Conservation (phyloP, 305 asterid genomes). For the Rubia balearica region DNA sequence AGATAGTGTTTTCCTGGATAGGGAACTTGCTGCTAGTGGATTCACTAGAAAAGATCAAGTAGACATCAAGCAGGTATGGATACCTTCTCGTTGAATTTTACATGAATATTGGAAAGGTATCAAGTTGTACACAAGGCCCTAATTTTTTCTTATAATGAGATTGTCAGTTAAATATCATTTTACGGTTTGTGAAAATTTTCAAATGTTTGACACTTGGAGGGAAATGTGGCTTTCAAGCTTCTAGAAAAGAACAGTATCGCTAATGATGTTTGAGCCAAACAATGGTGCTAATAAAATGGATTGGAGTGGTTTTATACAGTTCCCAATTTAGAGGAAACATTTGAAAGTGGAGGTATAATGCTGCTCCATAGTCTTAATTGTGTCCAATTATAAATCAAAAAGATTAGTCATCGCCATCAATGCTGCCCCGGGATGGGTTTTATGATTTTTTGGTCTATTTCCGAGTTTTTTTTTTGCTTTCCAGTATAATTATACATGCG, state of each 20-base stretch:
- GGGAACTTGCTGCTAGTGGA: constrained; percentile 93
- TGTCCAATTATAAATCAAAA: background rate
- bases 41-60: constrained; percentile 74
- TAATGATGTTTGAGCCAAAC: background rate
- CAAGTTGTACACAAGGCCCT: background rate
- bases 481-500: background rate
- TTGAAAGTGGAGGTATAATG: background rate
- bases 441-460: background rate
- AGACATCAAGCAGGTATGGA: constrained; percentile 64
- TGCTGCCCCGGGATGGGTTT: background rate
- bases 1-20: constrained; percentile 67
- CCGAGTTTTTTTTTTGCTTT: background rate
- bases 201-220: background rate
- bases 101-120: background rate
- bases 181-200: background rate
- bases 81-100: background rate
- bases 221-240: background rate
- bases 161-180: background rate
- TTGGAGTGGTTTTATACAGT: background rate
- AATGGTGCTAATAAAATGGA: background rate
- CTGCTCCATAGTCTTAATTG: background rate
- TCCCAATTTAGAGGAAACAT: background rate
- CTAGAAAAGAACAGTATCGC: background rate
- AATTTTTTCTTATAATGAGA: background rate
- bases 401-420: background rate